A percentile compares a stretch with the other conserved stretches of the same genome.
Evolutionary conservation across 139 green algal species (phyloP).

Genomic region (Pseudopediastrum boryanum): DNA sequence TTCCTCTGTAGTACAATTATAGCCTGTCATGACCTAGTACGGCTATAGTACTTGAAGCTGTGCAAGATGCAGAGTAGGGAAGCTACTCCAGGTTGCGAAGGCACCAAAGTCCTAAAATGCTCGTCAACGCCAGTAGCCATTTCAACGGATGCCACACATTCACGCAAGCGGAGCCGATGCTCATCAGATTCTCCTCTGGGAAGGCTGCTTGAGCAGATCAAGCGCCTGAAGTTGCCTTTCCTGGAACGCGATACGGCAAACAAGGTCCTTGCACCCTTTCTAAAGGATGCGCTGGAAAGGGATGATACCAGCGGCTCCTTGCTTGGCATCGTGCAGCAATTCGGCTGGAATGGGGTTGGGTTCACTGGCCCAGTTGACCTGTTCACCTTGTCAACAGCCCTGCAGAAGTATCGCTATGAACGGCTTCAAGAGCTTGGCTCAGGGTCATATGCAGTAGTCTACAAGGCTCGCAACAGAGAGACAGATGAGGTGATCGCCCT

Average conservation of each 20-base stretch:
- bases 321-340: constrained; percentile 34
- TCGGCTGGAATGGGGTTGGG: constrained; percentile 19
- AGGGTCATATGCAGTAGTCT: constrained; percentile 57
- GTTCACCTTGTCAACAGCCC: neutral
- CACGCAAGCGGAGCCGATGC: too few species aligned
- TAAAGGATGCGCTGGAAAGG: constrained; percentile 11
- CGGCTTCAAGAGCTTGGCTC: constrained; percentile 38
- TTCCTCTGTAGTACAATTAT: too few species aligned
- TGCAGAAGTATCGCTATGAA: constrained; percentile 35
- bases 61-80: too few species aligned
- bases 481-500: constrained; percentile 77
- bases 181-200: too few species aligned
- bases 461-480: constrained; percentile 61
- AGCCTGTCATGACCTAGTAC: too few species aligned
- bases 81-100: too few species aligned
- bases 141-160: too few species aligned
- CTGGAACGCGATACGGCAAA: constrained; percentile 25
- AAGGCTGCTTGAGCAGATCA: constrained; percentile 28
- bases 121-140: too few species aligned
- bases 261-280: constrained; percentile 13
- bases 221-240: constrained; percentile 27
- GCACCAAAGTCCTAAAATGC: too few species aligned
- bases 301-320: constrained; percentile 18
- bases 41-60: too few species aligned
- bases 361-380: constrained; percentile 26